Base-by-base conservation (phyloP, 2,329 filamentous ascomycete genomes). In the Nothopassalora personata region DNA sequence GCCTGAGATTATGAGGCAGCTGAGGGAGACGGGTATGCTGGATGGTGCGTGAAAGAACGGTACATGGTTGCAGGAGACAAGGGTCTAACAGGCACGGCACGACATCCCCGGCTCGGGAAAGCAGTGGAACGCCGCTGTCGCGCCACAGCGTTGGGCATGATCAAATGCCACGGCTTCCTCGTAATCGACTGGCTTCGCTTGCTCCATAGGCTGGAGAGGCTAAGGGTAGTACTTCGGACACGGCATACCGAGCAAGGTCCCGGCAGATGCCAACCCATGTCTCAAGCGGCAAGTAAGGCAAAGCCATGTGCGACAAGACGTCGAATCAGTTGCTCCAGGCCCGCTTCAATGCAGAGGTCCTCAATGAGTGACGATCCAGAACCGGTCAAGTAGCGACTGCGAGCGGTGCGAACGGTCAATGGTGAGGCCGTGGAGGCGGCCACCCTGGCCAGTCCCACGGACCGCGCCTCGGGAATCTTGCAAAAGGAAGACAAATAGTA, bases 1-100 rank as follows among this genome's bases (percentile, higher is more conserved):
- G 79, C 90, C 91, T 1, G 94, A 97, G 74, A 85, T 97, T 62
- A 96, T 95, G 78, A 86, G 88, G 73, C 90, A 86, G 66, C 77
- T 97, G 70, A 89, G 91, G 77, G 91, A 96, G 75, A 94, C 89
- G 68, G 93, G 93, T 2, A 86, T 96, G 66, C 77, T 97, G 64
- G 64, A 66, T 60, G 60, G 64, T 18, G 59, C 59, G 34, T 66
- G 60, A 48, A 18, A 54, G 15, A 18, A 10, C 13, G n/a, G 43
- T 8, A 23, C 7, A 11, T 18, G 36, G 23, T 19, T 19, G 11
- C 2, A 47, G 28, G 5, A 36, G 11, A 43, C 39, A 43, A 43
- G n/a, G n/a, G 39, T 43, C n/a, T 43, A 4, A 15, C 7, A 15
- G 39, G 39, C 18, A 7, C 39, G 39, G 39, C 39, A 19, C 30